Evolutionary conservation across 352 stramenopile genomes (phyloP), one percentile per base, ranked within the genome.

Genomic region (Pythium utonaiense): DNA sequence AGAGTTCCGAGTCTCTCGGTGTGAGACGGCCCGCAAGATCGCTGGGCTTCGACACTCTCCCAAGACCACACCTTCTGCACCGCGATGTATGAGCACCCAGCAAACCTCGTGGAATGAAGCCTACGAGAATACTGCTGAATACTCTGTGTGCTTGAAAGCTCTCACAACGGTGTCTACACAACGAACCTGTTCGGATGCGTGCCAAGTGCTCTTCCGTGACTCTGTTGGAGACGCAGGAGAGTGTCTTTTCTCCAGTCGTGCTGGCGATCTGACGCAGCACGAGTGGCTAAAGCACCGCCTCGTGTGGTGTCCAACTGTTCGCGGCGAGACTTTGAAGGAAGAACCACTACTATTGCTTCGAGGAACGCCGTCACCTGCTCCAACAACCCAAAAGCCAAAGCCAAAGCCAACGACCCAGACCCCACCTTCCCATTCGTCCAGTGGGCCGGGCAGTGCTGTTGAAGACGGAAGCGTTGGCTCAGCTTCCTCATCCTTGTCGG

Each of bases 231-330:
- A 59, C 30, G 58, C 58, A 6, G 51, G 52, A 21, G 50, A 60
- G 41, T 66, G 58, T 25, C 31, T 66, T 5, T 54, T 66, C 24
- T 66, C 58, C n/a, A 9, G 40, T 5, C 50, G 56, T 10, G 40
- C 51, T 22, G 58, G 58, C n/a, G 34, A 25, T 12, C 22, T 66
- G 9, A 66, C 58, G 8, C 58, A 66, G 27, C 51, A 60, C 24
- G 58, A 66, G 28, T 66, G 58, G 58, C 51, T 66, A 31, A 66
- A 66, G 41, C 38, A 66, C 36, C 41, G 51, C 6, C 58, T 66
- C 10, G 58, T 66, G 30, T 66, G 58, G 58, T 66, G 58, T 25
- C 7, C 56, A 10, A 33, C 56, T 5, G 41, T 57, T 2, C 58
- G 58, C 6, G 50, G 58, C 12, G 58, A 66, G 27, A n/a, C 30